A percentile compares a stretch with the other conserved stretches of the same genome.
Conservation (phyloP, 495 filamentous ascomycete genomes). For the Penicillium lagena region DNA sequence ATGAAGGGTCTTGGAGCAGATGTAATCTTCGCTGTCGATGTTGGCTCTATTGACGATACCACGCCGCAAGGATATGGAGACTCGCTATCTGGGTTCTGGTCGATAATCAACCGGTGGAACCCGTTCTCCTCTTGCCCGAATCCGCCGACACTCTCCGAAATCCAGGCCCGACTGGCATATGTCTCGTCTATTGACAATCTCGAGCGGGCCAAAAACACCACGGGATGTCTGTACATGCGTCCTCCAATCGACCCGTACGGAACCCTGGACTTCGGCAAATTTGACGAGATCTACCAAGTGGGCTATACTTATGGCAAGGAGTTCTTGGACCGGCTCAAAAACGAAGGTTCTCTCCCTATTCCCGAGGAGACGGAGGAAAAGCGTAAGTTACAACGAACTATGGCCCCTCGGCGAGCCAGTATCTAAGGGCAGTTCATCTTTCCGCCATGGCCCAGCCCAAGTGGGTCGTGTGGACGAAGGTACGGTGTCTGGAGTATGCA, state of each 20-base stretch:
- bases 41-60: slow-evolving; percentile 84
- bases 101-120: slow-evolving; percentile 92
- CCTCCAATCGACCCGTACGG: slow-evolving; percentile 91
- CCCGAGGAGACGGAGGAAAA: slow-evolving; percentile 77
- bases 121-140: slow-evolving; percentile 82
- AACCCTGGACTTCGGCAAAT: slow-evolving; percentile 92
- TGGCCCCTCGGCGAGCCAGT: slow-evolving; percentile 89
- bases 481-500: not conserved
- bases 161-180: slow-evolving; percentile 90
- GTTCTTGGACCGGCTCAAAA: slow-evolving; percentile 65
- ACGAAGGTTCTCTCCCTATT: slow-evolving; percentile 62
- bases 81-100: slow-evolving; percentile 92
- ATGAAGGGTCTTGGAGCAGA: slow-evolving; percentile 94
- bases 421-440: slow-evolving; percentile 36
- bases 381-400: slow-evolving; percentile 81
- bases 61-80: slow-evolving; percentile 89
- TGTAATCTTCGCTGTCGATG: slow-evolving; percentile 92
- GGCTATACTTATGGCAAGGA: slow-evolving; percentile 81
- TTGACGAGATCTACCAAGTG: slow-evolving; percentile 90
- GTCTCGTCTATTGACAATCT: slow-evolving; percentile 89
- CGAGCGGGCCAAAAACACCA: slow-evolving; percentile 80
- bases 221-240: slow-evolving; percentile 90
- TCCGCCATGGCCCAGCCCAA: too few relatives aligned
- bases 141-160: slow-evolving; percentile 90
- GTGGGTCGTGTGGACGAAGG: too few relatives aligned